A percentile compares a stretch with the other conserved stretches of the same genome.
Conservation (phyloP, 768 basidiomycete genomes). For the Pleurotus platypus region DNA sequence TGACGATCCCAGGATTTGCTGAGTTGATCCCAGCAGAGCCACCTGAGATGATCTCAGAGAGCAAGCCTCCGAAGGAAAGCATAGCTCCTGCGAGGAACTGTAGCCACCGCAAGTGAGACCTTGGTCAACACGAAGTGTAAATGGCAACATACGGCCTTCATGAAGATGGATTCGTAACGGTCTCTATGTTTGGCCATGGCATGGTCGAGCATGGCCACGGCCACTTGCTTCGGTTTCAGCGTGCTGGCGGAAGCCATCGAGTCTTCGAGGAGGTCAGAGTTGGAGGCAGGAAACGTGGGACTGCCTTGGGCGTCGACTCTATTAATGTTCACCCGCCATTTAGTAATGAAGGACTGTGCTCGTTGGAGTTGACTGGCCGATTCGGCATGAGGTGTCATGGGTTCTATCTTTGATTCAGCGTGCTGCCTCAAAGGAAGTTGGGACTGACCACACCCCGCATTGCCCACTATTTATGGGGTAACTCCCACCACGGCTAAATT, state of each 20-base stretch:
- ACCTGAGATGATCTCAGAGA: constrained; percentile 57
- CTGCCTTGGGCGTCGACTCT: not conserved
- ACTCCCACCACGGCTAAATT: not conserved
- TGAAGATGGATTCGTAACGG: constrained; percentile 54
- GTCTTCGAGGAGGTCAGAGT: constrained; percentile 5
- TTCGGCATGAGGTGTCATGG: constrained; percentile 4
- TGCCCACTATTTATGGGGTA: not conserved
- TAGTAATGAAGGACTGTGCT: constrained; percentile 7
- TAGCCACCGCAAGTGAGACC: not conserved
- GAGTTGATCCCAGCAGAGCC: constrained; percentile 48
- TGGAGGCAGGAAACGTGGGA: constrained; percentile 1
- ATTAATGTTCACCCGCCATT: not conserved
- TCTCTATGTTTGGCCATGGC: constrained; percentile 64
- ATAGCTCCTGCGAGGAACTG: constrained; percentile 69
- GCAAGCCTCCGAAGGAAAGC: constrained; percentile 71
- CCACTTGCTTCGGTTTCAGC: constrained; percentile 56
- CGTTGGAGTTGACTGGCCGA: constrained; percentile 9
- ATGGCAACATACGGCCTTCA: constrained; percentile 57
- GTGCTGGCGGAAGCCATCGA: constrained; percentile 30
- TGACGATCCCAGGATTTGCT: constrained; percentile 65
- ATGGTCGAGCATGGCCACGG: constrained; percentile 50
- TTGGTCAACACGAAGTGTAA: not conserved
- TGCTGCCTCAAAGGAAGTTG: not conserved
- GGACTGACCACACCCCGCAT: not conserved
- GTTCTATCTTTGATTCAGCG: not conserved